Percentiles rank a stretch among this genome's conserved stretches.
These are phyloP conservation scores for Verticillium klebahnii DNA, from an alignment of 2,329 filamentous ascomycete genomes.

Conservation along the genomic window DNA sequence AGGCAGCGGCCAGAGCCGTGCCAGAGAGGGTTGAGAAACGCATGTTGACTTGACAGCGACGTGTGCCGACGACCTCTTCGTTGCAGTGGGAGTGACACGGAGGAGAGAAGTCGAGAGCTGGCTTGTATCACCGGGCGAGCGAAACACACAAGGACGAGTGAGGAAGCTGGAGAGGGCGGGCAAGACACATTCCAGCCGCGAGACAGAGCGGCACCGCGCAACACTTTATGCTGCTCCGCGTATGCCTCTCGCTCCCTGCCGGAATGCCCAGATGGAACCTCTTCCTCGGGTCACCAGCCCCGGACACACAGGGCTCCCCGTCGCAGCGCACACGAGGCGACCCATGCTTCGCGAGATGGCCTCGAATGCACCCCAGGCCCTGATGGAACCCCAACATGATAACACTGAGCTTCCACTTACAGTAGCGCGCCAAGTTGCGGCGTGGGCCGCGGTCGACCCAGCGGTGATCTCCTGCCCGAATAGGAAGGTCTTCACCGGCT, in stretches of 20 bases:
- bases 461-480: not conserved
- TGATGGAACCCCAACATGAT: not conserved
- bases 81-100: not conserved
- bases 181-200: not conserved
- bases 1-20: slow-evolving; percentile 10
- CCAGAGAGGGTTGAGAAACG: slow-evolving; percentile 12
- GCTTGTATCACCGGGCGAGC: not conserved
- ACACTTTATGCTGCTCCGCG: not conserved
- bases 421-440: not conserved
- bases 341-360: not conserved
- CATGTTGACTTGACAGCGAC: slow-evolving; percentile 5
- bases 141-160: not conserved
- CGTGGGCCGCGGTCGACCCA: not conserved
- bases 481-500: not conserved
- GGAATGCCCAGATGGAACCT: too few species aligned
- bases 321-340: too few species aligned
- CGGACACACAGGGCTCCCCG: too few species aligned
- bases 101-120: not conserved
- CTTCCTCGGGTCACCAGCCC: too few species aligned
- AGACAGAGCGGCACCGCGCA: not conserved
- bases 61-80: not conserved
- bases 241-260: not conserved
- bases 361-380: not conserved
- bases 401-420: not conserved
- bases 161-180: not conserved